Percentiles rank a stretch among this genome's conserved stretches.
phyloP scores from a whole-genome alignment of 2,329 filamentous ascomycete species.

The Botrytis fragariae region DNA sequence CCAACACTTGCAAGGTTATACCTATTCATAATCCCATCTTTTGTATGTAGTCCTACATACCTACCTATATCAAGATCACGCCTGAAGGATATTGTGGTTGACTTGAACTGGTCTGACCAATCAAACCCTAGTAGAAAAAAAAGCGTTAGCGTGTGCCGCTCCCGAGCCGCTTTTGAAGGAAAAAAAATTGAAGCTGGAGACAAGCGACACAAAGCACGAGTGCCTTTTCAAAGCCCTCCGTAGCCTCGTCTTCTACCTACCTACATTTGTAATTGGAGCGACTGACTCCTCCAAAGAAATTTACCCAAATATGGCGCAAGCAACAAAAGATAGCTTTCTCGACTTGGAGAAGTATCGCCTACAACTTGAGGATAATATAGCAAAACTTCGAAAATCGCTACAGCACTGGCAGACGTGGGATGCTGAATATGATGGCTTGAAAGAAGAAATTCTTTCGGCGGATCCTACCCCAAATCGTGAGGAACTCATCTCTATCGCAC shows the following conservation, averaged over 20 bases:
- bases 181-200: background rate
- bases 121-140: background rate
- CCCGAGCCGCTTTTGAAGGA: background rate
- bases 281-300: background rate
- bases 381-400: conserved; percentile 70
- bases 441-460: conserved; percentile 67
- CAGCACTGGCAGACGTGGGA: conserved; percentile 90
- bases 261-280: background rate
- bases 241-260: background rate
- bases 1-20: background rate
- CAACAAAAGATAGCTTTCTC: conserved; percentile 46
- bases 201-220: background rate
- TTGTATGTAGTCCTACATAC: too few species aligned
- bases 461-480: conserved; percentile 47
- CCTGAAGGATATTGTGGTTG: background rate
- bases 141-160: background rate
- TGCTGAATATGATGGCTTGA: conserved; percentile 85
- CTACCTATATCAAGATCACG: background rate
- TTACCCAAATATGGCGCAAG: conserved; percentile 30
- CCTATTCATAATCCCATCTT: background rate
- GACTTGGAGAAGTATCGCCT: conserved; percentile 73
- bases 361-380: conserved; percentile 72
- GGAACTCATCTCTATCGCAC: conserved; percentile 53
- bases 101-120: background rate
- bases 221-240: background rate